Evolutionary conservation across 2,329 filamentous ascomycete species (phyloP).

Genomic region (Trichophaea hybrida): DNA sequence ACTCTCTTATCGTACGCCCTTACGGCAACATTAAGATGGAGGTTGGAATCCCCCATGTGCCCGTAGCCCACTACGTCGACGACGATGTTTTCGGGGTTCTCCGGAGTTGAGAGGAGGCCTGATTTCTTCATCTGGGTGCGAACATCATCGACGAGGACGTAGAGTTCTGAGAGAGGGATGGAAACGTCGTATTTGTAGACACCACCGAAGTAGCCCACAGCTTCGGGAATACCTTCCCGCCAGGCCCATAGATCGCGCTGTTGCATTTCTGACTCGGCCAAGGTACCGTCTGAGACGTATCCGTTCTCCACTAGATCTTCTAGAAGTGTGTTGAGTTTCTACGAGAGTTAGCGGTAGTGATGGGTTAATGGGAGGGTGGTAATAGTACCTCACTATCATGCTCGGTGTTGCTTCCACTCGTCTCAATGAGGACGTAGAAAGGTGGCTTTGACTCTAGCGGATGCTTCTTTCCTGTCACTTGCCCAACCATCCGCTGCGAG

Average conservation of each 20-base stretch:
- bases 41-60: slow-evolving; percentile 93
- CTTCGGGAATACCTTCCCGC: slow-evolving; percentile 85
- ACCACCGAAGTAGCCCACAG: slow-evolving; percentile 75
- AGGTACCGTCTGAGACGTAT: slow-evolving; percentile 74
- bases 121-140: slow-evolving; percentile 55
- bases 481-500: slow-evolving; percentile 62
- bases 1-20: slow-evolving; percentile 73
- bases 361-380: not conserved
- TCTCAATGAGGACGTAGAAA: slow-evolving; percentile 95
- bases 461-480: slow-evolving; percentile 59
- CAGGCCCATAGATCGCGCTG: slow-evolving; percentile 73
- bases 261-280: slow-evolving; percentile 90
- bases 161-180: slow-evolving; percentile 76
- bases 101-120: slow-evolving; percentile 39
- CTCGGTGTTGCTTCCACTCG: slow-evolving; percentile 82
- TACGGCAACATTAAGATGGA: slow-evolving; percentile 82
- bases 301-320: slow-evolving; percentile 82
- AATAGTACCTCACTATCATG: slow-evolving; percentile 54
- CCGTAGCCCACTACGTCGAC: slow-evolving; percentile 90
- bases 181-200: slow-evolving; percentile 99
- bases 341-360: not conserved
- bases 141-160: slow-evolving; percentile 75
- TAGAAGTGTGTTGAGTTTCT: slow-evolving; percentile 78
- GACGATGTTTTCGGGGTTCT: slow-evolving; percentile 57
- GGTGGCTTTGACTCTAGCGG: slow-evolving; percentile 74